These are phyloP conservation scores for Xylaria sp. DNA, from an alignment of 2,329 filamentous ascomycete genomes.

Conservation along the genomic window DNA sequence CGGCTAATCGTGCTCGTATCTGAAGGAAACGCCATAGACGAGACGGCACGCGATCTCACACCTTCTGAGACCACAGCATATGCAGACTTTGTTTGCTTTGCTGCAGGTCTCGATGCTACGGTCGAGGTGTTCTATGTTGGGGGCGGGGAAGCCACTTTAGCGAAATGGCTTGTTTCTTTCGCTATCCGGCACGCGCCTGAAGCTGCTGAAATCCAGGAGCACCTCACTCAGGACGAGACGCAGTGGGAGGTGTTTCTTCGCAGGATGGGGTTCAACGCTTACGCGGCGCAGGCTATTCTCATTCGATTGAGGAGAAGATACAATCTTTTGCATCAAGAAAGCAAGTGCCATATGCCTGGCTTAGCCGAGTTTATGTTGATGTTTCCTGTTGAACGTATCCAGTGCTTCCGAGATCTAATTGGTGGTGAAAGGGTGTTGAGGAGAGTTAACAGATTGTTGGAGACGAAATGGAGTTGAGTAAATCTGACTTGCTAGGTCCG, in stretches of 20 bases:
- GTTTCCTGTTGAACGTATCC: conserved; percentile 43
- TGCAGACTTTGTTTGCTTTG: conserved; percentile 47
- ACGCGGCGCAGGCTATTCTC: conserved; percentile 62
- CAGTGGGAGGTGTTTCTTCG: conserved; percentile 64
- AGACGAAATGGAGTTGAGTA: conserved; percentile 43
- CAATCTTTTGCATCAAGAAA: conserved; percentile 13
- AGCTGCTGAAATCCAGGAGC: conserved; percentile 21
- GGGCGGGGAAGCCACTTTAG: conserved; percentile 45
- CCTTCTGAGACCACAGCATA: conserved; percentile 42
- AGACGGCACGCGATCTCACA: conserved; percentile 37
- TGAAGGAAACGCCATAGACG: conserved; percentile 41
- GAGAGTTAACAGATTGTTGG: conserved; percentile 47
- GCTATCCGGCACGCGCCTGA: conserved; percentile 42
- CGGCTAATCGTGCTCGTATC: conserved; percentile 62
- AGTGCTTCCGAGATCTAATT: conserved; percentile 46
- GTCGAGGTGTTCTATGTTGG: conserved; percentile 44
- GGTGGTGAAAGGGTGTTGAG: conserved; percentile 50
- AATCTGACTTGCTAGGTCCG: conserved; percentile 6
- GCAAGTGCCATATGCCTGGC: conserved; percentile 33
- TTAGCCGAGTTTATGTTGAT: conserved; percentile 55
- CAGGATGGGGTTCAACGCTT: conserved; percentile 62
- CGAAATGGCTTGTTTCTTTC: conserved; percentile 49
- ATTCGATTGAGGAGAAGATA: conserved; percentile 38
- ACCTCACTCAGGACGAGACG: conserved; percentile 53
- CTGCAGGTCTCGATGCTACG: conserved; percentile 35